These are phyloP conservation scores for Cercospora sp. DNA, from an alignment of 2,329 filamentous ascomycete genomes.

Conservation along the genomic window DNA sequence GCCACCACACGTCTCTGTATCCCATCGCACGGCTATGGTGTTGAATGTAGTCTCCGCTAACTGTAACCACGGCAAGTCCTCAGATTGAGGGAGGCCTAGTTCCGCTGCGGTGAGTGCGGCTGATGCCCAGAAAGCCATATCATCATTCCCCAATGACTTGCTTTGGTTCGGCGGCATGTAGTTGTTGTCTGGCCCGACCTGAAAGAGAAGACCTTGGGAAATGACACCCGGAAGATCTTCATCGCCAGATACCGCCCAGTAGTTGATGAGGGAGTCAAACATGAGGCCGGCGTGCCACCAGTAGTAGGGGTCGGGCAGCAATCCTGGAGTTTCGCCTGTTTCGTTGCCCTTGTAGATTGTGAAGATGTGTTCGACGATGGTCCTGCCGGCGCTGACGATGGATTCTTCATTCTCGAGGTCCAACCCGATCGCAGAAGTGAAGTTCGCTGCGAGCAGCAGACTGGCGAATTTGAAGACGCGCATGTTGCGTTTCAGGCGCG, in stretches of 20 bases:
- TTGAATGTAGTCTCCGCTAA: conserved; percentile 75
- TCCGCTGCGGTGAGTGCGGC: conserved; percentile 79
- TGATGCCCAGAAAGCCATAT: conserved; percentile 76
- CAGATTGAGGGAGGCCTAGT: conserved; percentile 62
- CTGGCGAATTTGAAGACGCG: conserved; percentile 12
- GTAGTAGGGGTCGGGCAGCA: conserved; percentile 41
- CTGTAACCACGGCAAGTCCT: conserved; percentile 60
- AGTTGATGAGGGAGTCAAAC: conserved; percentile 69
- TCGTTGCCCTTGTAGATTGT: conserved; percentile 17
- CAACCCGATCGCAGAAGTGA: conserved; percentile 21
- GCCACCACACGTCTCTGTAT: conserved; percentile 60
- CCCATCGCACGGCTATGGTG: conserved; percentile 70
- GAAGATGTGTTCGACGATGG: conserved; percentile 24
- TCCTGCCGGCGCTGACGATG: conserved; percentile 20
- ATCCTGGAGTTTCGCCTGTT: conserved; percentile 26
- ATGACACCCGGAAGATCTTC: conserved; percentile 61
- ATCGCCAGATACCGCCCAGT: conserved; percentile 67
- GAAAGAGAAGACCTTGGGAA: conserved; percentile 60
- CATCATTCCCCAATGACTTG: conserved; percentile 50
- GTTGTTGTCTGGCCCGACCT: conserved; percentile 61
- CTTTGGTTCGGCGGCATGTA: conserved; percentile 56
- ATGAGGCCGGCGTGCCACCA: conserved; percentile 68
- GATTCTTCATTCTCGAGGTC: conserved; percentile 21
- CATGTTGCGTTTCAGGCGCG: conserved; percentile 12
- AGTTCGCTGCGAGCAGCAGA: conserved; percentile 14